phyloP scores from a whole-genome alignment of 1,139 yeast species.

The Suhomyces guaymorum region DNA sequence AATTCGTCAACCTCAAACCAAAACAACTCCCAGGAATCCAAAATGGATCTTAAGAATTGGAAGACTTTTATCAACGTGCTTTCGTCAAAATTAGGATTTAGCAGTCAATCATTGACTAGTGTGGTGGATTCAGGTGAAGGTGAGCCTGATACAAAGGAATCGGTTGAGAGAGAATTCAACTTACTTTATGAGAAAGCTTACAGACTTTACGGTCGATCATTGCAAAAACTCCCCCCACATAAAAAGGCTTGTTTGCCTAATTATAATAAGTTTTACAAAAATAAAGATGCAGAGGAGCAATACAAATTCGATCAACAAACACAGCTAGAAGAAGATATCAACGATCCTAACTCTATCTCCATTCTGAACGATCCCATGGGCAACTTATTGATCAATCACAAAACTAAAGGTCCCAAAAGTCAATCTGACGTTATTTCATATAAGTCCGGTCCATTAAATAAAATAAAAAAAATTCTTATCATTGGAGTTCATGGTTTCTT shows the following conservation, averaged over 20 bases:
- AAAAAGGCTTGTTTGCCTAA: conserved; percentile 49
- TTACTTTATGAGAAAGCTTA: conserved; percentile 43
- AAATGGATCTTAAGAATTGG: conserved; percentile 41
- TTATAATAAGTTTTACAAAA: conserved; percentile 35
- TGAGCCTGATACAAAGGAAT: conserved; percentile 18
- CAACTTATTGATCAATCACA: conserved; percentile 42
- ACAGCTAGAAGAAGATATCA: conserved; percentile 30
- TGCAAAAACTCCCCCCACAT: conserved; percentile 38
- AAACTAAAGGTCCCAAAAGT: conserved; percentile 6
- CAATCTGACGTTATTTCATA: conserved; percentile 32
- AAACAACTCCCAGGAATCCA: conserved; percentile 20
- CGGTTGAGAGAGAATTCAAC: conserved; percentile 38
- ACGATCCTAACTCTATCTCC: conserved; percentile 38
- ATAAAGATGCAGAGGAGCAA: conserved; percentile 15
- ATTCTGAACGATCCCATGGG: conserved; percentile 49
- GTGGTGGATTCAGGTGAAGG: conserved; percentile 22
- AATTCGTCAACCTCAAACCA: conserved; percentile 29
- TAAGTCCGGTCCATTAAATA: conserved; percentile 34
- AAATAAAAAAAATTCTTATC: conserved; percentile 60
- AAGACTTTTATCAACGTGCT: conserved; percentile 37
- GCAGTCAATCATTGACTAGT: conserved; percentile 33
- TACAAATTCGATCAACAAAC: conserved; percentile 24
- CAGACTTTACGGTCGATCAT: conserved; percentile 41
- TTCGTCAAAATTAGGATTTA: conserved; percentile 41
- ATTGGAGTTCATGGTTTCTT: conserved; percentile 96